Evolutionary conservation across 2,329 filamentous ascomycete species (phyloP).

Genomic region (Chrysosporium keratinophilum): DNA sequence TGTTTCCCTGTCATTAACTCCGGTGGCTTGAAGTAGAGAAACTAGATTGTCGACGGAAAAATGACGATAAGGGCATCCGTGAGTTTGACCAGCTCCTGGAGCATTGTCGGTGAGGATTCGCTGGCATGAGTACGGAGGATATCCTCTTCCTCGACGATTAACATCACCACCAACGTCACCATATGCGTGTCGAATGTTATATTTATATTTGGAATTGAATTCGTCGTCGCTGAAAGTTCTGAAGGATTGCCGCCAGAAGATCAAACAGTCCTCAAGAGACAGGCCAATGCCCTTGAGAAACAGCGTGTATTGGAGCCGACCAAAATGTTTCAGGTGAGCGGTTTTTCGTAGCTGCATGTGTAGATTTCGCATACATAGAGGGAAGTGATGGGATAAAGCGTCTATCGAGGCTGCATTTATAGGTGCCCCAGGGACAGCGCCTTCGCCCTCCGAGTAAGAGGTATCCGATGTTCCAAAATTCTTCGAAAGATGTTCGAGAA

Average conservation of each 20-base stretch:
- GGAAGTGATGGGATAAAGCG: slow-evolving; percentile 68
- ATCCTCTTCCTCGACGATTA: slow-evolving; percentile 76
- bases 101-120: slow-evolving; percentile 86
- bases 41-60: slow-evolving; percentile 82
- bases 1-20: slow-evolving; percentile 66
- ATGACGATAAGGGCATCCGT: slow-evolving; percentile 94
- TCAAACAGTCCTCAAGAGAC: slow-evolving; percentile 76
- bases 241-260: slow-evolving; percentile 87
- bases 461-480: slow-evolving; percentile 90
- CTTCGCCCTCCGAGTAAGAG: slow-evolving; percentile 58
- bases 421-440: slow-evolving; percentile 56
- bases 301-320: slow-evolving; percentile 84
- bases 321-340: slow-evolving; percentile 84
- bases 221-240: slow-evolving; percentile 79
- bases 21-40: slow-evolving; percentile 62
- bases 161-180: slow-evolving; percentile 90
- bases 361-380: slow-evolving; percentile 86
- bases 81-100: slow-evolving; percentile 74
- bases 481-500: slow-evolving; percentile 75
- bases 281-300: slow-evolving; percentile 95
- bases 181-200: slow-evolving; percentile 91
- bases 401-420: slow-evolving; percentile 75
- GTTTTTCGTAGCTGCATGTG: slow-evolving; percentile 79
- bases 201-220: slow-evolving; percentile 95
- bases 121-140: slow-evolving; percentile 86